Evolutionary conservation across 148 eudicot species (phyloP).

Genomic region (Salicornia ramosissima): DNA sequence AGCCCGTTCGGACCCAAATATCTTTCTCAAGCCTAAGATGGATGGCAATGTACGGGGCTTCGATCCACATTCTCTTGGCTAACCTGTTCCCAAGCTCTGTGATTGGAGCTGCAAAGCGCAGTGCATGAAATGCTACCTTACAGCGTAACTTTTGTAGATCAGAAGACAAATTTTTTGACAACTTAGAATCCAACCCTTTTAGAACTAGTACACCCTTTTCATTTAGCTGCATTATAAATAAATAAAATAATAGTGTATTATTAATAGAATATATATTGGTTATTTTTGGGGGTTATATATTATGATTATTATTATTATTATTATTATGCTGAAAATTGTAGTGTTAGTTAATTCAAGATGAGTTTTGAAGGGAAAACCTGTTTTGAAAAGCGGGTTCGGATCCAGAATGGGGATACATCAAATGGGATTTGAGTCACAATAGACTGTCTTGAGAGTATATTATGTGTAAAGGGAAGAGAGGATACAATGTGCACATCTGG

Average conservation of each 20-base stretch:
- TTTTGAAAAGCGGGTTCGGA: constrained; percentile 62
- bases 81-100: constrained; percentile 52
- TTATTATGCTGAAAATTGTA: too few species aligned
- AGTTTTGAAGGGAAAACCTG: constrained; percentile 34
- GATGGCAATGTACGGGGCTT: constrained; percentile 70
- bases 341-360: too few species aligned
- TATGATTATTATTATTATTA: too few species aligned
- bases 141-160: constrained; percentile 25
- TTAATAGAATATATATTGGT: not conserved
- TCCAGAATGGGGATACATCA: constrained; percentile 68
- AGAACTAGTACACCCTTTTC: constrained; percentile 69
- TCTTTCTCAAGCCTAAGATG: constrained; percentile 80
- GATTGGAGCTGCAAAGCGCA: constrained; percentile 60
- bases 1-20: constrained; percentile 74
- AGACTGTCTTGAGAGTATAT: constrained; percentile 56
- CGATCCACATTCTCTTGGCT: constrained; percentile 83
- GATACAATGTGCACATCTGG: constrained; percentile 72
- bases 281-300: too few species aligned
- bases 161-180: constrained; percentile 51
- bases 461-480: constrained; percentile 63
- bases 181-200: constrained; percentile 73
- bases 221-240: constrained; percentile 37
- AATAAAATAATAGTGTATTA: not conserved
- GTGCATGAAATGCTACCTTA: constrained; percentile 73
- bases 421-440: constrained; percentile 58